Conservation (phyloP, 306 rosid species). For the Vigna angularis region DNA sequence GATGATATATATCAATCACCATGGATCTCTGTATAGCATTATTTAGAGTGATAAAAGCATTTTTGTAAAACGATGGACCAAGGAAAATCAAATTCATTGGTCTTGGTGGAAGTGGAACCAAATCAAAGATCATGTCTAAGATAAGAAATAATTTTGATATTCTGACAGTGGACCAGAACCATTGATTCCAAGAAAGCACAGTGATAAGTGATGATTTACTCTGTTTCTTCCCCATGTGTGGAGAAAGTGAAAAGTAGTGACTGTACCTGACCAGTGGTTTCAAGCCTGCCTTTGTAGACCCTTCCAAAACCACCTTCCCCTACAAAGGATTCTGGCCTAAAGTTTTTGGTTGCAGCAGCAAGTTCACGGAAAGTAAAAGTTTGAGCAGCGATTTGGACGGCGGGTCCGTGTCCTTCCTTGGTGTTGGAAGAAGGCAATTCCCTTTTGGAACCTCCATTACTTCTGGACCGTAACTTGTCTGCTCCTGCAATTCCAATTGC, state of each 20-base stretch:
- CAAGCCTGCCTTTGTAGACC: constrained; percentile 82
- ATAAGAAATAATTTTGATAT: neutral
- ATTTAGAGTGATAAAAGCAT: neutral
- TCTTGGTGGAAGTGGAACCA: neutral
- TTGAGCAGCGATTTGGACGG: constrained; percentile 80
- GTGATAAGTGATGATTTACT: neutral
- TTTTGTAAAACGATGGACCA: neutral
- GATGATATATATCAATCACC: neutral
- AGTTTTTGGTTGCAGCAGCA: constrained; percentile 75
- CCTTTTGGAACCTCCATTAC: constrained; percentile 71
- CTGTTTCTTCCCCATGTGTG: neutral
- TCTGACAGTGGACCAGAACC: neutral
- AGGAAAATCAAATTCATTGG: neutral
- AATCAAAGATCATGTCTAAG: neutral
- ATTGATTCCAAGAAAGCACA: neutral
- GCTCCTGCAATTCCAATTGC: constrained; percentile 58
- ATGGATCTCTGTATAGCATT: neutral
- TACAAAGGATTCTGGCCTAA: constrained; percentile 72
- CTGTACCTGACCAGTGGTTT: constrained; percentile 76
- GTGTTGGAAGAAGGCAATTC: constrained; percentile 65
- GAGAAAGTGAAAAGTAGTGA: neutral
- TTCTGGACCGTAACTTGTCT: constrained; percentile 69
- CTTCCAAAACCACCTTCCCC: constrained; percentile 98
- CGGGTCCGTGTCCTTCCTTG: constrained; percentile 62
- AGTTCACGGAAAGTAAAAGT: constrained; percentile 91